Evolutionary conservation across 106 monocot genomes (phyloP).

Genomic region (Acorus calamus): DNA sequence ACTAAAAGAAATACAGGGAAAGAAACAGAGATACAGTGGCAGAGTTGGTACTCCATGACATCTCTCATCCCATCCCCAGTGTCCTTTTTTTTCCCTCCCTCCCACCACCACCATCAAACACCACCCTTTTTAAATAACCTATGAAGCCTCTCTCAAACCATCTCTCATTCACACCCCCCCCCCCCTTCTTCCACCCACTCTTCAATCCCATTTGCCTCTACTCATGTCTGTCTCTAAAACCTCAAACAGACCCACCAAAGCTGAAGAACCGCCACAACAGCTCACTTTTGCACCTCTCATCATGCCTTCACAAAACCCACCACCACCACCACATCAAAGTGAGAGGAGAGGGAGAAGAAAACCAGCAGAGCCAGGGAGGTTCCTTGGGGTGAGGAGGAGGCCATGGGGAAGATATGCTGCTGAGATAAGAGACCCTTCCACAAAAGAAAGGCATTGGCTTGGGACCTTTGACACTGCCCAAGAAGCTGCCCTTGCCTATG

Average conservation of each 20-base stretch:
- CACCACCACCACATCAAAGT: slow-evolving; percentile 7
- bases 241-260: neutral
- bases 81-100: neutral
- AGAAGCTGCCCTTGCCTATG: slow-evolving; percentile 65
- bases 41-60: slow-evolving; percentile 5
- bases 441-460: slow-evolving; percentile 67
- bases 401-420: slow-evolving; percentile 74
- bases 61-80: slow-evolving; percentile 14
- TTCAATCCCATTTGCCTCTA: neutral
- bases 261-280: neutral
- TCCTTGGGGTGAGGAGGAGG: slow-evolving; percentile 55
- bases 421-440: slow-evolving; percentile 63
- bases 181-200: neutral
- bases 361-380: slow-evolving; percentile 48
- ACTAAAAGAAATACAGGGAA: neutral
- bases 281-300: slow-evolving; percentile 9
- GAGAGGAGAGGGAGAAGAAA: slow-evolving; percentile 51
- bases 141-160: neutral
- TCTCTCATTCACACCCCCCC: neutral
- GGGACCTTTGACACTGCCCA: slow-evolving; percentile 78
- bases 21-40: neutral
- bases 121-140: slow-evolving; percentile 13
- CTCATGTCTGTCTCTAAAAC: slow-evolving; percentile 12
- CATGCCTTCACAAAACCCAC: neutral
- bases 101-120: slow-evolving; percentile 4